Evolutionary conservation across 257 asterid genomes (phyloP), one percentile per base, ranked within the genome.

Genomic region (Paulownia fortunei): DNA sequence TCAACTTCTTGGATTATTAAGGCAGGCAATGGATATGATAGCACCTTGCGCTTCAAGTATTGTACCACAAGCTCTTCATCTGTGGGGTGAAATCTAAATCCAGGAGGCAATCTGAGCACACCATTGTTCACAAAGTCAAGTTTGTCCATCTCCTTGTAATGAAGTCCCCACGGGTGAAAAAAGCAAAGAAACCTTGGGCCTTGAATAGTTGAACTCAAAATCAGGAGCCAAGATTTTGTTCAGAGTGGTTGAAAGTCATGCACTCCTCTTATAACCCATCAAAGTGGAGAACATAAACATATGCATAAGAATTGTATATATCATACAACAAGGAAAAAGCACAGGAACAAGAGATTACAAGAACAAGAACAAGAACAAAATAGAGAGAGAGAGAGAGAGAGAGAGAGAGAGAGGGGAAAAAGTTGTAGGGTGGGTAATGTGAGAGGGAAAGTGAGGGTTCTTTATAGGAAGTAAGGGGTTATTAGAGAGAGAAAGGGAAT

Each of bases 1-100:
- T 94, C 96, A 11, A 87, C 86, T 42, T 92, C 96, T 0, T 90
- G 92, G 77, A 94, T 94, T 4, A 92, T 79, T 1, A 94, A 85
- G 24, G 98, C 98, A 0, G 98, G 98, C 81, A 94, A 76, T 16
- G 98, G 96, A 36, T 19, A 86, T 16, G 92, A 84, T 0, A 88
- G 84, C 19, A 88, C 97, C 87, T 94, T 94, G 59, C 97, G 94
- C 84, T 86, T 92, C 80, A 94, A 75, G 86, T 94, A 94, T 64
- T 92, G 97, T 13, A 92, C 90, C 80, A 94, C 91, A 0, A 94
- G 98, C 79, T 94, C 98, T 62, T 91, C 98, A 71, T 94, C 98
- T 0, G 98, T 94, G 0, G 98, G 98, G 72, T 93, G 98, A 61
- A 94, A 94, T 34, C 98, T 71, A 47, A 94, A 94, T 2, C 98